Evolutionary conservation across 2,329 filamentous ascomycete genomes (phyloP), one percentile per base, ranked within the genome.

Genomic region (Aureobasidium pullulans): DNA sequence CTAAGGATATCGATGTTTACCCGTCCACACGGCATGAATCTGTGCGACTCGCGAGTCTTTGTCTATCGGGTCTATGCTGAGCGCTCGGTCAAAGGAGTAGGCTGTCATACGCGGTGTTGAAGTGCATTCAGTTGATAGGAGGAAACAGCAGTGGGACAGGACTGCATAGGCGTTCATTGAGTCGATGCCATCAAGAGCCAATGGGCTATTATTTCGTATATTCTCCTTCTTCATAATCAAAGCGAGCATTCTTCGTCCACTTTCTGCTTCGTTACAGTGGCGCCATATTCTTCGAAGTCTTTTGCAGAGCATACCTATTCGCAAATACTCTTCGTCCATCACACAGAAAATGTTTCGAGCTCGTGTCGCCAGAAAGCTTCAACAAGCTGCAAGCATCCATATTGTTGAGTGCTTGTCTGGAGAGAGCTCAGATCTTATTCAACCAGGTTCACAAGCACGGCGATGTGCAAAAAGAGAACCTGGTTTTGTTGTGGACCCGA

Each of bases 11-110:
- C 29, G 39, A 54, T 8, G 50, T 54, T 34, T 34, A 43, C 37
- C 50, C 50, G 50, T 54, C 39, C 37, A 43, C 52, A 56, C 52
- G 52, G 31, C 52, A 46, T 56, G 40, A 28, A 29, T 11, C 19
- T 46, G 52, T 56, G 40, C 40, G 13, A 56, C 52, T 46, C 19
- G 40, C 23, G 40, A 11, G n/a, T 46, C 52, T 37, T 40, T 40
- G n/a, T 16, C 28, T 52, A 13, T 16, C 40, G 40, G 40, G 37
- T 36, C 15, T 29, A 16, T 37, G 29, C 31, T 16, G 37, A 23
- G 39, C 39, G 49, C 49, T 40, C 28, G 49, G 36, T 42, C 36
- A 40, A 23, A 40, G 15, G 23, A 16, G 4, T 13, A 31, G 36
- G 31, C 36, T 42, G 49, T 53, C 49, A 42, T 40, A 53, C 49